A percentile compares a stretch with the other conserved stretches of the same genome.
Conservation (phyloP, 1,139 yeast species). For the Geotrichum fermentans region DNA sequence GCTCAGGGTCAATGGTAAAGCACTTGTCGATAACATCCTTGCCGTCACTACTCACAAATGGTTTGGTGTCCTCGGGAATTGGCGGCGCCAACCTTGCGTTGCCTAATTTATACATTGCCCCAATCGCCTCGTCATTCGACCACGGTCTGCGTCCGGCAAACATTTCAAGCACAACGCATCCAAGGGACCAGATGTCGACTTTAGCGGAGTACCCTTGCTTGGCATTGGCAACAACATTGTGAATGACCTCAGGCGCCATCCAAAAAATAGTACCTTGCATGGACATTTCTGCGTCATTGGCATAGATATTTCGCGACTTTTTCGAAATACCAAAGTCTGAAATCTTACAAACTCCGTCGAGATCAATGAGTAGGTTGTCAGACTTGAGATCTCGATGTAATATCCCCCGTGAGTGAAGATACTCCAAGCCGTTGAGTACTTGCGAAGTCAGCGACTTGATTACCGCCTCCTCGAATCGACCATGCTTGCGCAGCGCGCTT, state of each 20-base stretch:
- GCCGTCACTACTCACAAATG: constrained; percentile 58
- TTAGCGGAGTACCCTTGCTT: constrained; percentile 95
- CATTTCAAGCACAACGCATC: constrained; percentile 96
- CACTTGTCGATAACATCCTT: constrained; percentile 68
- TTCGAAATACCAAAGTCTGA: constrained; percentile 96
- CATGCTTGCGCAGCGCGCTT: constrained; percentile 73
- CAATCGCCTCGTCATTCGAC: constrained; percentile 50
- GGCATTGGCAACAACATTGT: constrained; percentile 65
- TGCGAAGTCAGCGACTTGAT: constrained; percentile 72
- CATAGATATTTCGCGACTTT: constrained; percentile 74
- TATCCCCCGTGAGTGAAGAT: constrained; percentile 80
- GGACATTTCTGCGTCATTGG: constrained; percentile 90
- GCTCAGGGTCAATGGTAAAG: constrained; percentile 73
- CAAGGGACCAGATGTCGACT: constrained; percentile 67
- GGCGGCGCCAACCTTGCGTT: constrained; percentile 85
- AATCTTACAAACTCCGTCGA: constrained; percentile 91
- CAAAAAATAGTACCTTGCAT: constrained; percentile 98
- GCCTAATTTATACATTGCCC: constrained; percentile 55
- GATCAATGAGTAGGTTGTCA: constrained; percentile 79
- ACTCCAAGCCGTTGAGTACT: constrained; percentile 75
- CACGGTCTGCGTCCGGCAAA: constrained; percentile 53
- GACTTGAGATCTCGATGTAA: constrained; percentile 94
- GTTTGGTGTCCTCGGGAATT: constrained; percentile 77
- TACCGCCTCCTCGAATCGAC: constrained; percentile 74
- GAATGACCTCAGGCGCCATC: constrained; percentile 99